Conservation (phyloP, 2,329 filamentous ascomycete species). For the Aspergillus candidus region DNA sequence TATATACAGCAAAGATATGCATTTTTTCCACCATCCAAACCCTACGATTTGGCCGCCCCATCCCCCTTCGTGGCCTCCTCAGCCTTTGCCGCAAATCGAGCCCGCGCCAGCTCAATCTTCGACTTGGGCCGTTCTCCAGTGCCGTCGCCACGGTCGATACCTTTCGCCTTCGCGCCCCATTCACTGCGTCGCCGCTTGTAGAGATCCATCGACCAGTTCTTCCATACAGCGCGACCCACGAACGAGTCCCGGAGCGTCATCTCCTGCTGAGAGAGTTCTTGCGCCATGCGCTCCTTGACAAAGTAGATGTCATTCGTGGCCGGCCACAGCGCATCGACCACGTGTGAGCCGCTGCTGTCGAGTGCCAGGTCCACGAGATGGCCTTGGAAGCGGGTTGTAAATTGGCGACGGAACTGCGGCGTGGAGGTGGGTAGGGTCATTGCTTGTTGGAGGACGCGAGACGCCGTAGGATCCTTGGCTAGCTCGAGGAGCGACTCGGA, state of each 20-base stretch:
- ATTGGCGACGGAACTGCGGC: conserved; percentile 54
- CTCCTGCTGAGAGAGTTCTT: conserved; percentile 57
- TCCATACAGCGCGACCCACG: conserved; percentile 62
- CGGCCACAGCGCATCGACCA: conserved; percentile 61
- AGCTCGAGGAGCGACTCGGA: conserved; percentile 56
- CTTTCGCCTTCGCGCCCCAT: conserved; percentile 59
- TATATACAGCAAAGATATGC: too few species aligned
- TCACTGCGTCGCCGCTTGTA: conserved; percentile 58
- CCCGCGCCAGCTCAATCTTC: conserved; percentile 52
- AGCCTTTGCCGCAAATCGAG: conserved; percentile 47
- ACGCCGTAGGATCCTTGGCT: conserved; percentile 55
- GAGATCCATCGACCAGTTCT: conserved; percentile 68
- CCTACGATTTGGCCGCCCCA: not conserved
- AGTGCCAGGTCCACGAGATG: conserved; percentile 56
- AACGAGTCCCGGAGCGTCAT: conserved; percentile 57
- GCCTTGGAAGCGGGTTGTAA: conserved; percentile 58
- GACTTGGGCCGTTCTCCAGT: conserved; percentile 39
- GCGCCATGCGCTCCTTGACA: conserved; percentile 61
- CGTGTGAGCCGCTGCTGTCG: conserved; percentile 58
- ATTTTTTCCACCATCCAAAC: too few species aligned
- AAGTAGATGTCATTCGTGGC: conserved; percentile 60
- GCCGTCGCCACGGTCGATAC: conserved; percentile 29
- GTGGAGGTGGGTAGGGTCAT: conserved; percentile 51
- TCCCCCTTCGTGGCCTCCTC: conserved; percentile 13
- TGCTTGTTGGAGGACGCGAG: conserved; percentile 60